Evolutionary conservation across 2,329 filamentous ascomycete species (phyloP).

Genomic region (Talaromyces sp.): DNA sequence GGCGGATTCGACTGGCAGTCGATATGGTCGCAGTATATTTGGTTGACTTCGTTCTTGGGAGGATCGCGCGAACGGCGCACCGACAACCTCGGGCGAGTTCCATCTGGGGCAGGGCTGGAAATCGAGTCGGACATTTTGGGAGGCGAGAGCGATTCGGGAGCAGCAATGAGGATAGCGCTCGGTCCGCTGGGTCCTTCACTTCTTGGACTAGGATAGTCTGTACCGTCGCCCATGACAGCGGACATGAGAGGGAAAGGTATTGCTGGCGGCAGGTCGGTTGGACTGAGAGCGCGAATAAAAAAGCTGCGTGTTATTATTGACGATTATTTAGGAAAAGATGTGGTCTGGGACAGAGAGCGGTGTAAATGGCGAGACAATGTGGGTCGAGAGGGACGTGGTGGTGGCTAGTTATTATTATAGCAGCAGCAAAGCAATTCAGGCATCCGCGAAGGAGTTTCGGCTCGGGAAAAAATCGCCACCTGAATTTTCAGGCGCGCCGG

Average conservation of each 20-base stretch:
- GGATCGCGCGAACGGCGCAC: slow-evolving; percentile 45
- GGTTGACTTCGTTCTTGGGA: slow-evolving; percentile 62
- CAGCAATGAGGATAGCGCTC: slow-evolving; percentile 28
- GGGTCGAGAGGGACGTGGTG: slow-evolving; percentile 3
- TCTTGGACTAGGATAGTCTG: slow-evolving; percentile 39
- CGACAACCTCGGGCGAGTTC: slow-evolving; percentile 34
- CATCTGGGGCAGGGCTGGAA: slow-evolving; percentile 16
- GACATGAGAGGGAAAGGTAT: slow-evolving; percentile 5
- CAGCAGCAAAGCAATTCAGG: slow-evolving; percentile 3
- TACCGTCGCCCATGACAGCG: slow-evolving; percentile 34
- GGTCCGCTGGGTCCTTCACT: slow-evolving; percentile 35
- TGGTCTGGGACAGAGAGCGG: neutral
- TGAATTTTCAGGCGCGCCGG: slow-evolving; percentile 10
- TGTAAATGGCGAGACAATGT: neutral
- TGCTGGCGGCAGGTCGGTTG: neutral
- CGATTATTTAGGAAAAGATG: neutral
- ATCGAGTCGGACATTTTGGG: slow-evolving; percentile 31
- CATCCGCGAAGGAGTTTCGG: slow-evolving; percentile 9
- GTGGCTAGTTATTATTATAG: slow-evolving; percentile 7
- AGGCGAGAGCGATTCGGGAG: slow-evolving; percentile 27
- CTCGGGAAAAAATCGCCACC: slow-evolving; percentile 9
- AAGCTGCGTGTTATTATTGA: neutral
- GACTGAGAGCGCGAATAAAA: neutral
- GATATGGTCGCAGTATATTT: slow-evolving; percentile 66
- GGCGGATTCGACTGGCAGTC: slow-evolving; percentile 61